Evolutionary conservation across 805 yeast species (phyloP), one percentile per base, ranked within the genome.

Genomic region (Ogataea wickerhamii): DNA sequence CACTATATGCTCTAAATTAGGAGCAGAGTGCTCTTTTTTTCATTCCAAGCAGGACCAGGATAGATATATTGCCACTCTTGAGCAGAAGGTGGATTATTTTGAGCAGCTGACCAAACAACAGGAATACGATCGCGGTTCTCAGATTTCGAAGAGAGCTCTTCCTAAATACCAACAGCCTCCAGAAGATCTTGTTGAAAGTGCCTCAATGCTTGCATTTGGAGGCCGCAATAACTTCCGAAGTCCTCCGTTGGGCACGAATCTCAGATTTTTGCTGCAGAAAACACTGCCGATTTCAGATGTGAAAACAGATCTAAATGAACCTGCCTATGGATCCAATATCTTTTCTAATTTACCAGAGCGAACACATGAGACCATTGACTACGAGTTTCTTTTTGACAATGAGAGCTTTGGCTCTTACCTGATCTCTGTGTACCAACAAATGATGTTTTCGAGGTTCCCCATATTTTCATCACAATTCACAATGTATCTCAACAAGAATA

Each of bases 391-490:
- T 7, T 8, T 49, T 3, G 41, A 41, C 4, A 38, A 47, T 17
- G 39, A 41, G 10, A 45, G 32, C 2, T 36, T 46, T 34, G 41
- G 51, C 2, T 6, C 14, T 5, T 24, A 38, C 13, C 26, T 53
- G 21, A 25, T 49, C 6, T 17, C 24, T 3, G 18, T 46, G 11
- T 53, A 38, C 28, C 30, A 21, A 11, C 36, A 41, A 12, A 37
- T 49, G 20, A 44, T 47, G 47, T 40, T 37, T 22, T 23, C 49
- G 1, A 38, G 56, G 24, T 53, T 48, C 31, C 56, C 56, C 2
- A 34, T 49, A 5, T 6, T 46, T 8, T 34, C 26, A 14, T 27
- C 24, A n/a, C 14, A 17, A 1, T 32, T 28, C 8, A 32, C 45
- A 8, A 19, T 35, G 10, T 13, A 33, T 18, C 31, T 51, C 20